phyloP scores from a whole-genome alignment of 345 rosid genomes.

The Rhodomyrtus tomentosa region DNA sequence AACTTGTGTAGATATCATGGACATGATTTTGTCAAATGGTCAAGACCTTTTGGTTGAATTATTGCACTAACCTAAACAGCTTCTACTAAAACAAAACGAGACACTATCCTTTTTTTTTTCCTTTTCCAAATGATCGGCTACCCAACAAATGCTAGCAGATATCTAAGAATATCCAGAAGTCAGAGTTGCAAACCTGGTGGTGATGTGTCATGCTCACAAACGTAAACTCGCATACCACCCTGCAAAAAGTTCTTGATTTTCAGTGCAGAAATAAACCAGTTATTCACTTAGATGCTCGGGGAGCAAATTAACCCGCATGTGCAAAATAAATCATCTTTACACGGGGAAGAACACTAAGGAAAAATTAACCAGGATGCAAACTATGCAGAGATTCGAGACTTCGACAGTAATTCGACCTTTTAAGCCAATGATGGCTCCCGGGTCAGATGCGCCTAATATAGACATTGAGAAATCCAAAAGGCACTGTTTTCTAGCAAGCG shows the following conservation, averaged over 20 bases:
- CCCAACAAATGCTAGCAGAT: not conserved
- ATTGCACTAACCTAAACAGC: not conserved
- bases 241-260: constrained; percentile 15
- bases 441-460: not conserved
- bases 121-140: not conserved
- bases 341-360: not conserved
- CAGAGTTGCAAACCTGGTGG: constrained; percentile 54
- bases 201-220: constrained; percentile 73
- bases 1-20: not conserved
- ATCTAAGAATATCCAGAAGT: not conserved
- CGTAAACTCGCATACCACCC: constrained; percentile 73
- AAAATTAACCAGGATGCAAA: not conserved
- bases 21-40: not conserved
- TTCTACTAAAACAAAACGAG: not conserved
- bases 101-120: not conserved
- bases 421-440: not conserved
- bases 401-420: not conserved
- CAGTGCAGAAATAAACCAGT: not conserved
- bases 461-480: not conserved
- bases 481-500: not conserved
- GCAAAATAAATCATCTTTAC: not conserved
- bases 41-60: not conserved
- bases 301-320: not conserved
- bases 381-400: not conserved
- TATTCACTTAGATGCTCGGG: not conserved